phyloP scores from a whole-genome alignment of 768 basidiomycete species.

The Vararia minispora region DNA sequence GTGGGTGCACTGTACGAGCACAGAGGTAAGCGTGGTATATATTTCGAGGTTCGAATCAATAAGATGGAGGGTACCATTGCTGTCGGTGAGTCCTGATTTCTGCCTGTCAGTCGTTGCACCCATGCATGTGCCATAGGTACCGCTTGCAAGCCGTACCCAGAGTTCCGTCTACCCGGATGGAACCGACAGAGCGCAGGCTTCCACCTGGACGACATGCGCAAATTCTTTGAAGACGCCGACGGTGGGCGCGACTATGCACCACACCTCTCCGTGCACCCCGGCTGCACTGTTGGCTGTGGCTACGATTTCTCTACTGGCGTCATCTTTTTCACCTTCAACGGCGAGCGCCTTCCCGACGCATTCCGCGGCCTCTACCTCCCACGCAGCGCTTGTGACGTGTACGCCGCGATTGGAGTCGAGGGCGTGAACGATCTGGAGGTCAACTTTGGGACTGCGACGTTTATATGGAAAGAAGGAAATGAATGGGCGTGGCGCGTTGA shows the following conservation, averaged over 20 bases:
- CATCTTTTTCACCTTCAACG: conserved; percentile 60
- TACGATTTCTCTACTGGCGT: conserved; percentile 42
- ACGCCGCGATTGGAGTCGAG: conserved; percentile 51
- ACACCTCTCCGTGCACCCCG: conserved; percentile 24
- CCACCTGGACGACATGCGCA: conserved; percentile 62
- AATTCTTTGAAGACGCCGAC: conserved; percentile 59
- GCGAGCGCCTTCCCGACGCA: conserved; percentile 40
- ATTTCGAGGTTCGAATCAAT: conserved; percentile 50
- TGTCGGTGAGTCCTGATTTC: conserved; percentile 30
- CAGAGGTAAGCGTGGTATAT: conserved; percentile 42
- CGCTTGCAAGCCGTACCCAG: conserved; percentile 52
- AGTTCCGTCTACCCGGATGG: conserved; percentile 62
- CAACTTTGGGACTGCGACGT: conserved; percentile 53
- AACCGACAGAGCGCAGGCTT: conserved; percentile 53
- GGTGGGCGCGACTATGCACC: conserved; percentile 49
- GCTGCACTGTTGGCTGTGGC: conserved; percentile 52
- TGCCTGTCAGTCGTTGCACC: not conserved
- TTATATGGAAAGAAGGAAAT: conserved; percentile 54
- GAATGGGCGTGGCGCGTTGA: conserved; percentile 58
- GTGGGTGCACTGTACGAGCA: conserved; percentile 49
- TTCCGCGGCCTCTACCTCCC: conserved; percentile 52
- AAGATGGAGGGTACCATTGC: conserved; percentile 51
- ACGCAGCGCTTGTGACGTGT: conserved; percentile 40
- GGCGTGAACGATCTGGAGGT: conserved; percentile 44
- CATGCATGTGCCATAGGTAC: conserved; percentile 32